Base-by-base conservation (phyloP, 2,329 filamentous ascomycete species). In the Trichoderma arundinaceum region DNA sequence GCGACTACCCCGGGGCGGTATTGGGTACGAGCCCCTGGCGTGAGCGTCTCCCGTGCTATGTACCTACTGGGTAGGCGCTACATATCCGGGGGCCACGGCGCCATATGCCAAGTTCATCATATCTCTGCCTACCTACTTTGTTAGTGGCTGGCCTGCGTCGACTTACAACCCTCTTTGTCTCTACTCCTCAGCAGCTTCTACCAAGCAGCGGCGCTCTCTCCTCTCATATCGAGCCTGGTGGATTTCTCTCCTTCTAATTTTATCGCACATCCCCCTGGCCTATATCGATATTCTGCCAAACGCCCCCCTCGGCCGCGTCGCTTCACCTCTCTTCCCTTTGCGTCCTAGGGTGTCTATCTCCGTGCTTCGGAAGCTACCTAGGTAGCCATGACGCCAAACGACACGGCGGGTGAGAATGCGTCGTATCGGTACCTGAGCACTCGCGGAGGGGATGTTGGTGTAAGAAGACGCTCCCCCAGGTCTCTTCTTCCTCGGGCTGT, bases 391-490 rank as follows among this genome's bases (percentile, higher is more conserved):
- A 77, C 80, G 57, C 76, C 76, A 71, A 80, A 80, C 72, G 77
- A 75, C 68, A 74, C 73, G 65, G 68, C 74, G 66, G 75, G 76
- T 52, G 56, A 66, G 68, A 77, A 74, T 72, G 72, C 74, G 54
- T 71, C 75, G 41, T 82, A 84, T 73, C 77, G 79, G 61, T 84
- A 84, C 70, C 72, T 84, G 68, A 83, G 81, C 73, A 84, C 83
- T 44, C 77, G 83, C 61, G 83, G 83, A 66, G 81, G 82, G 48
- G 82, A 84, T 71, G 76, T 76, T 71, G 82, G 78, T 69, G 82
- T 84, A 80, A 67, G 78, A 68, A 64, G 43, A 22, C 66, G 53
- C 19, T 52, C 68, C 39, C 41, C 33, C 46, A 38, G 38, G 56
- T 59, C 33, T 64, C 60, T 39, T 44, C 51, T 33, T 63, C 15